Conservation (phyloP, 768 basidiomycete genomes). For the Dictyophora rubrovolvata region DNA sequence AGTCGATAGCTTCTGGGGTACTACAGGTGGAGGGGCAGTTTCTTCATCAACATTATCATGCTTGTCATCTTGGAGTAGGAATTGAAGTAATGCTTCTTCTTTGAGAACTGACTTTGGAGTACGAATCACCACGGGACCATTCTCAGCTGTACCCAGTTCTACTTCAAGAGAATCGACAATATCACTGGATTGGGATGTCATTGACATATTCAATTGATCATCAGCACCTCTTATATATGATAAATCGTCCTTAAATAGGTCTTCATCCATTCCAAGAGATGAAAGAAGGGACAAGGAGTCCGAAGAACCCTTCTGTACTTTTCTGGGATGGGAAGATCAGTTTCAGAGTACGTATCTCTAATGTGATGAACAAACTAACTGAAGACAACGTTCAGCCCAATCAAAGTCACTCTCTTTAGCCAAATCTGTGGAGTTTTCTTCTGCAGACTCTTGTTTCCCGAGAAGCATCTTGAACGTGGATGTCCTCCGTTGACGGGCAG, state of each 20-base stretch:
- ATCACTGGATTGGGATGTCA: constrained; percentile 24
- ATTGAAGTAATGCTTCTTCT: constrained; percentile 1
- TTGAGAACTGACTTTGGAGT: background rate
- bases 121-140: constrained; percentile 6
- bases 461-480: constrained; percentile 69
- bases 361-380: constrained; percentile 30
- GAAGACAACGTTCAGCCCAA: constrained; percentile 70
- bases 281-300: constrained; percentile 29
- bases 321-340: constrained; percentile 14
- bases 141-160: constrained; percentile 43
- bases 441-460: constrained; percentile 33
- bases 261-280: constrained; percentile 33
- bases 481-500: constrained; percentile 42
- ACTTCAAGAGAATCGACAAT: constrained; percentile 69
- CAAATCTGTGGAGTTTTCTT: constrained; percentile 23
- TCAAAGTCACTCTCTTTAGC: constrained; percentile 62
- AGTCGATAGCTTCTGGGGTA: background rate
- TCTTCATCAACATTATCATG: background rate
- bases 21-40: background rate
- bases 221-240: constrained; percentile 23
- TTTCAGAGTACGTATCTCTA: background rate
- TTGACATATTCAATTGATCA: constrained; percentile 31
- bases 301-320: constrained; percentile 35
- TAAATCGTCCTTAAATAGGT: constrained; percentile 29
- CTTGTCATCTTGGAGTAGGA: background rate